phyloP scores from a whole-genome alignment of 805 yeast genomes.

The Jamesozyma spencerorum region DNA sequence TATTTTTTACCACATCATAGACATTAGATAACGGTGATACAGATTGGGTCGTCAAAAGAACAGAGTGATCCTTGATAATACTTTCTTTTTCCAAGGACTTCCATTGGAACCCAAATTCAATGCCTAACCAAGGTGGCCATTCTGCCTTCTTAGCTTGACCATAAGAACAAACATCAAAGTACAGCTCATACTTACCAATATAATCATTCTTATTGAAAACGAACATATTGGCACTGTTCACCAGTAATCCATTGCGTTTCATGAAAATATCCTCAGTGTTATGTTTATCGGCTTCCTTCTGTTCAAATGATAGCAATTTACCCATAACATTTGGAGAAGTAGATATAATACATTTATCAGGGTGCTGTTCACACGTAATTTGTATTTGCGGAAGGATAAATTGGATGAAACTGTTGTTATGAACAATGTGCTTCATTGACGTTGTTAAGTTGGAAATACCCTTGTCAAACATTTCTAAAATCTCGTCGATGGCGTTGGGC shows the following conservation, averaged over 20 bases:
- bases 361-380: conserved; percentile 41
- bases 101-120: conserved; percentile 56
- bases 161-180: conserved; percentile 43
- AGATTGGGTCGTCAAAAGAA: conserved; percentile 50
- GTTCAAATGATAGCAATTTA: conserved; percentile 56
- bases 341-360: conserved; percentile 55
- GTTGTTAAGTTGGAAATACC: conserved; percentile 37
- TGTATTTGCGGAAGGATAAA: conserved; percentile 81
- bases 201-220: conserved; percentile 49
- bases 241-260: conserved; percentile 57
- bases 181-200: conserved; percentile 32
- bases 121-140: conserved; percentile 91
- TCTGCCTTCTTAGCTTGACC: conserved; percentile 40
- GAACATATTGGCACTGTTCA: conserved; percentile 64
- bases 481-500: conserved; percentile 4
- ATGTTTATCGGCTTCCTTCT: conserved; percentile 35
- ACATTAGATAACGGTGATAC: conserved; percentile 37
- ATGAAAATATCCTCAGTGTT: conserved; percentile 44
- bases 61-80: conserved; percentile 55
- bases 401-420: conserved; percentile 54
- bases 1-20: conserved; percentile 21
- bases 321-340: conserved; percentile 64
- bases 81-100: conserved; percentile 39
- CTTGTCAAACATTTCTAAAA: conserved; percentile 36
- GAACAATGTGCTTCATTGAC: conserved; percentile 31